Base-by-base conservation (phyloP, 192 early-diverging fungal genomes). In the Mortierella antarctica region DNA sequence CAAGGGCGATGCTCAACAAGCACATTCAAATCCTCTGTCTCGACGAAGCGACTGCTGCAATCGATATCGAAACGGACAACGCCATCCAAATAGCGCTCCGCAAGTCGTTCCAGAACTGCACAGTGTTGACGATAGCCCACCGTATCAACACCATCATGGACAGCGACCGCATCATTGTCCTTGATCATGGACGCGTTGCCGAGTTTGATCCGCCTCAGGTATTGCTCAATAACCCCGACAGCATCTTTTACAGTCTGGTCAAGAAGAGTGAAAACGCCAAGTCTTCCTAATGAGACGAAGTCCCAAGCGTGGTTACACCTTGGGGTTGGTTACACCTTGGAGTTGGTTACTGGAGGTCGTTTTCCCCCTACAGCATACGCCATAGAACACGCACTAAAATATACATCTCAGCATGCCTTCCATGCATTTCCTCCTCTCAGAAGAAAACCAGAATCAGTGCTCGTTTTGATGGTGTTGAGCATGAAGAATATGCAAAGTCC, bases 161-260 rank as follows among this genome's bases (percentile, higher is more conserved):
- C 67, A 91, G 89, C 62, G 93, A 95, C 82, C 87, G 88, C 66
- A 87, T 96, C 57, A 60, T 95, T 48, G 94, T 96, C 1, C 82
- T 96, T 18, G 88, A 93, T 61, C 78, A 91, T 20, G 95, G 95
- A 49, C 56, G 81, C 21, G 75, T 96, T 15, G 86, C 84, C 1
- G 92, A 94, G 68, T 93, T 88, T 69, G 91, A 89, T 54, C 83
- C 84, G n/a, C 94, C 94, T n/a, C 65, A 61, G 48, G 84, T 82
- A 14, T 83, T 96, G 77, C 66, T 94, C 59, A 21, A 49, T 15
- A 78, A 86, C 46, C 46, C 44, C 4, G 70, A 82, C 12, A 77
- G 86, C 1, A 72, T 87, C 58, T 89, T 90, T 62, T 85, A 81
- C 41, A 59, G 67, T 15, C 57, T 65, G 31, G 67, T 60, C 2